These are phyloP conservation scores for Fraxinus sp. DNA, from an alignment of 305 asterid genomes.

Conservation along the genomic window DNA sequence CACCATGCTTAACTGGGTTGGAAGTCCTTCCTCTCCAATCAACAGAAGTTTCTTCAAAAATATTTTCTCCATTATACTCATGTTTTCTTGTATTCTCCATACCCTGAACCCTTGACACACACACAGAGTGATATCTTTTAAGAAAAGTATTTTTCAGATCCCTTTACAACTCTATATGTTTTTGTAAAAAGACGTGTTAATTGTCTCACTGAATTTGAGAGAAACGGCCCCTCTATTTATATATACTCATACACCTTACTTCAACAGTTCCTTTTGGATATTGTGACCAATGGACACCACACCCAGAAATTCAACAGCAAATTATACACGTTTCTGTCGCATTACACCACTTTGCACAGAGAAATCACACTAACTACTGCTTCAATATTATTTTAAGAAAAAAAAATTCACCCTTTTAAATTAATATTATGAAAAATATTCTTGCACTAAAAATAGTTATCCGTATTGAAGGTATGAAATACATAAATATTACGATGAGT, in stretches of 20 bases:
- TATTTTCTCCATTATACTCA: slow-evolving; percentile 24
- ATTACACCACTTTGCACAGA: slow-evolving; percentile 25
- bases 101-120: slow-evolving; percentile 19
- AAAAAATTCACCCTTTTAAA: not conserved
- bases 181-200: slow-evolving; percentile 1
- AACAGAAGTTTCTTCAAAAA: slow-evolving; percentile 37
- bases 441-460: not conserved
- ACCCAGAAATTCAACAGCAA: slow-evolving; percentile 1
- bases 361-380: not conserved
- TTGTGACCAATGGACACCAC: slow-evolving; percentile 12
- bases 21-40: slow-evolving; percentile 82
- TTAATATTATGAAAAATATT: not conserved
- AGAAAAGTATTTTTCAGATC: slow-evolving; percentile 3
- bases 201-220: slow-evolving; percentile 21
- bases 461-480: not conserved
- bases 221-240: slow-evolving; percentile 18
- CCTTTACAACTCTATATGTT: not conserved
- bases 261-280: slow-evolving; percentile 12
- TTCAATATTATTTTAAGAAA: not conserved
- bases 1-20: slow-evolving; percentile 79
- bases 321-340: slow-evolving; percentile 27
- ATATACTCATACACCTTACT: slow-evolving; percentile 7
- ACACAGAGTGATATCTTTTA: not conserved
- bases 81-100: slow-evolving; percentile 19
- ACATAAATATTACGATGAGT: not conserved